These are phyloP conservation scores for Penicillium maclennaniae DNA, from an alignment of 495 filamentous ascomycete genomes.

Conservation along the genomic window DNA sequence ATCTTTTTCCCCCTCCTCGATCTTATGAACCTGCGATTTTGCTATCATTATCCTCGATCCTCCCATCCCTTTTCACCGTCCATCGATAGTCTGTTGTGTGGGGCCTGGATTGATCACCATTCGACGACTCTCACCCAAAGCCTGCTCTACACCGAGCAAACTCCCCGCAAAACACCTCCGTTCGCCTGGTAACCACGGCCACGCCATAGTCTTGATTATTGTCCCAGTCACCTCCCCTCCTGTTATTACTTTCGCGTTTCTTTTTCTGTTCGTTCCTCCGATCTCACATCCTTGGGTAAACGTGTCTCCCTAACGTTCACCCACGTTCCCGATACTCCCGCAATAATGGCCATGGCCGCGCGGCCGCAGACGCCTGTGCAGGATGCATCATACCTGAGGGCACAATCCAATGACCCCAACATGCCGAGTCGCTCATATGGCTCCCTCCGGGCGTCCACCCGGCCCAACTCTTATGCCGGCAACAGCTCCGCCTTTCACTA, in stretches of 20 bases:
- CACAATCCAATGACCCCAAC: conserved; percentile 28
- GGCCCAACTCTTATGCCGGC: conserved; percentile 39
- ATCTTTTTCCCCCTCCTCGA: not conserved
- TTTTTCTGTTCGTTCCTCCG: not conserved
- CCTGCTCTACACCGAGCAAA: conserved; percentile 8
- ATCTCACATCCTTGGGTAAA: not conserved
- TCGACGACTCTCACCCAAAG: conserved; percentile 2
- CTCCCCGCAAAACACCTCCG: conserved; percentile 22
- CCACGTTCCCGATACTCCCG: conserved; percentile 19
- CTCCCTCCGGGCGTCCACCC: conserved; percentile 28
- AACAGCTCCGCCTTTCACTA: conserved; percentile 35
- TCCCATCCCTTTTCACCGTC: not conserved
- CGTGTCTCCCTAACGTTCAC: conserved; percentile 7
- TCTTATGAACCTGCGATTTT: not conserved
- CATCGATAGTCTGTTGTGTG: conserved; percentile 12
- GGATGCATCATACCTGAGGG: conserved; percentile 33
- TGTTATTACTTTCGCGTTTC: not conserved
- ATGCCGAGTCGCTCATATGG: conserved; percentile 32
- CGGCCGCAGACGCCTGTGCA: conserved; percentile 44
- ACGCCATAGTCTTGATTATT: conserved; percentile 3
- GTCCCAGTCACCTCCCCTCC: not conserved
- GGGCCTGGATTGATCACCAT: conserved; percentile 12
- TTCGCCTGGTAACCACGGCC: conserved; percentile 27
- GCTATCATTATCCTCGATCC: not conserved
- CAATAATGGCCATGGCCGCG: conserved; percentile 40